Evolutionary conservation across 78 protist species (phyloP), one percentile per base, ranked within the genome.

Genomic region (Dictyostelium discoideum): DNA sequence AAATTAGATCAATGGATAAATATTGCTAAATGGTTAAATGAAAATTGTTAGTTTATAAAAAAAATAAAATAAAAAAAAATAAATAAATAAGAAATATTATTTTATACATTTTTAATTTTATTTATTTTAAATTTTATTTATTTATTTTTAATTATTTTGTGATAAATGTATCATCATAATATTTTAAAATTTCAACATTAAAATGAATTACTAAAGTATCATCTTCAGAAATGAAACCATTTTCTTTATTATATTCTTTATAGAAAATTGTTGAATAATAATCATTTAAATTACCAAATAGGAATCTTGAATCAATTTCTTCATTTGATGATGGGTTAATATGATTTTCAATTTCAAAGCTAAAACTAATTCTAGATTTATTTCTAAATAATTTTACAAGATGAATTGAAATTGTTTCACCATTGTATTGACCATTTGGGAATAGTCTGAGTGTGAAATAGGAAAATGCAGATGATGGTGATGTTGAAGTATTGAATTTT

Each of bases 1-100:
- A 89, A 89, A 46, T 50, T 80, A 24, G 94, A 89, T 48, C 94
- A 89, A 67, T 89, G 94, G 94, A 80, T 89, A n/a, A 85, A 89
- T 67, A 63, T 26, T 48, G 86, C 63, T 14, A 65, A 85, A 46
- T 89, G 94, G 94, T 65, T 89, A 22, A 78, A 89, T 32, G 39
- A 81, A 63, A 79, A 89, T 44, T 39, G 69, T 60, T 60, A 60
- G 20, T 20, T 6, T 72, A 50, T 46, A 2, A 74, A 13, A 37
- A 37, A 73, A 73, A 73, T 2, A 13, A 29, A 29, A 14, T 0
- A 32, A 24, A 14, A 24, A 32, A 63, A 5, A 63, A 42, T 42
- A 5, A 42, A 42, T 42, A 42, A 42, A 13, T 11, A 5, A 57
- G 0, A 57, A 7, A 44, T 44, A 44, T 44, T 44, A 7, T 46